Base-by-base conservation (phyloP, 2,329 filamentous ascomycete genomes). In the Talaromyces atroroseus region DNA sequence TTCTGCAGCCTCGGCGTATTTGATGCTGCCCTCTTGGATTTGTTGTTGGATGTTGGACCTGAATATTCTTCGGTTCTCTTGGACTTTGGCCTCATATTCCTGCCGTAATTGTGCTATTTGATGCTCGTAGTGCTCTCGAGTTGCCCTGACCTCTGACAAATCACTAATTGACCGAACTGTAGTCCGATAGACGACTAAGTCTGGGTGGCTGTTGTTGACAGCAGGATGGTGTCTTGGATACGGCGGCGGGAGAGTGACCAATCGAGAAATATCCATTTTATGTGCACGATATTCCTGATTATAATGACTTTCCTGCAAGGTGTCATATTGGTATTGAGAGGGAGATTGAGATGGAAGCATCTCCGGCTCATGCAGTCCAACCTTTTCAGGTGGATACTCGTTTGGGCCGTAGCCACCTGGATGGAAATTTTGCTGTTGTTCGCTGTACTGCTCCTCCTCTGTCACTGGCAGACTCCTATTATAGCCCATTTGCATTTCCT, bases 181-280 rank as follows among this genome's bases (percentile, higher is more conserved):
- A 2, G 80, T 84, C 50, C 94, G 85, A 48, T 89, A 92, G 1
- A 84, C 80, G 0, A 87, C 82, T n/a, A 99, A 80, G 61, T 95
- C 88, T 0, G 94, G 94, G 67, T 99, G 94, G 63, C 84, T 95
- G 67, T 97, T 99, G 70, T 95, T 96, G 16, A 97, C 89, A 0
- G 94, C 94, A 8, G 94, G 94, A 65, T 97, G 88, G 66, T 97
- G 92, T 7, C 92, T 86, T 1, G 94, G 94, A 69, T 95, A 97
- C 1, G 94, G 89, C 1, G 94, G 94, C 8, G 94, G 94, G 29
- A 99, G 79, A 0, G 94, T 96, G 4, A 99, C 88, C 1, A 99
- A 82, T 26, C 94, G 83, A 3, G 94, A 97, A 24, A 97, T 88
- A 66, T 99, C 92, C 3, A 97, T 75, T 57, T 84, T 84, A 21